Evolutionary conservation across 129 eudicot genomes (phyloP).

Genomic region (Chrysanthemum lavandulifolium): DNA sequence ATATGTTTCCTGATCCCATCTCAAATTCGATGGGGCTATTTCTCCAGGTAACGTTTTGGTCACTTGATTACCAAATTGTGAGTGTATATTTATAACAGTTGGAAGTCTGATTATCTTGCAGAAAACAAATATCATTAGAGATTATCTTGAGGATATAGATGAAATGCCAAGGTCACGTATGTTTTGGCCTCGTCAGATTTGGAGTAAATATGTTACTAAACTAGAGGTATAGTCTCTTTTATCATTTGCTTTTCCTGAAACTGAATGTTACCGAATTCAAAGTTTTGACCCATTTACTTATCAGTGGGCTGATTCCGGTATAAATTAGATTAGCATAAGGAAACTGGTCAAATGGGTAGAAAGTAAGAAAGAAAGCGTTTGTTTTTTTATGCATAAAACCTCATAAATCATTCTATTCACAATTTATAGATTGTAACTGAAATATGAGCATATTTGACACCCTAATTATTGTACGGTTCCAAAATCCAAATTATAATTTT

Average conservation of each 20-base stretch:
- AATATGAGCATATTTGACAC: too few species aligned
- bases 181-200: slow-evolving; percentile 98
- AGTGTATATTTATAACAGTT: background rate
- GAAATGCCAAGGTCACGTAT: slow-evolving; percentile 97
- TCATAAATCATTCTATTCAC: too few species aligned
- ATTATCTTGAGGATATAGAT: slow-evolving; percentile 93
- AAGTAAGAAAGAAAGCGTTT: too few species aligned
- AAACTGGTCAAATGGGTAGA: too few species aligned
- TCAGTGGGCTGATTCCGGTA: too few species aligned
- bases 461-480: too few species aligned
- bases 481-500: too few species aligned
- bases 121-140: slow-evolving; percentile 96
- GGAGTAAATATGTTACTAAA: slow-evolving; percentile 96
- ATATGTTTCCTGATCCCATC: slow-evolving; percentile 61
- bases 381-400: too few species aligned
- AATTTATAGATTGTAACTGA: too few species aligned
- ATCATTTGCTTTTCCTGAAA: background rate
- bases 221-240: slow-evolving; percentile 60
- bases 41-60: slow-evolving; percentile 72
- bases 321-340: too few species aligned
- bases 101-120: slow-evolving; percentile 25
- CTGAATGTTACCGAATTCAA: too few species aligned
- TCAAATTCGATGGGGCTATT: slow-evolving; percentile 99
- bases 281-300: too few species aligned
- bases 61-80: slow-evolving; percentile 2